phyloP scores from a whole-genome alignment of 495 filamentous ascomycete genomes.

The Lasiosphaeria hispida region DNA sequence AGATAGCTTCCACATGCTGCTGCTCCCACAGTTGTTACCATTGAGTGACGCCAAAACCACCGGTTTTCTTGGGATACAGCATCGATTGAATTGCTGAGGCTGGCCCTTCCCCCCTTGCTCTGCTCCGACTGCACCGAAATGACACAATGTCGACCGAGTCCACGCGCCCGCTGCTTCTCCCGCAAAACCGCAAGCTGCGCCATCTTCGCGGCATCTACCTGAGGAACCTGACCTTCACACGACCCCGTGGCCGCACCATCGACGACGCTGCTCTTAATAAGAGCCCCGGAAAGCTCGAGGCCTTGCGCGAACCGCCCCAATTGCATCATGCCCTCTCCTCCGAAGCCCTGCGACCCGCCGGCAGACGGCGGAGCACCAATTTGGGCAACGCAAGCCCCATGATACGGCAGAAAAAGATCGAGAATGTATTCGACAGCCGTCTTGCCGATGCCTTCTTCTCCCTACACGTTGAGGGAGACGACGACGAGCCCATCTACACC shows the following conservation, averaged over 20 bases:
- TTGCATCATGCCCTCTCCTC: slow-evolving; percentile 73
- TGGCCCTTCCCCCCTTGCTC: neutral
- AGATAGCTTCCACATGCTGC: too few species aligned
- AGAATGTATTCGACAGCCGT: slow-evolving; percentile 65
- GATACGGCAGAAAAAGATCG: slow-evolving; percentile 70
- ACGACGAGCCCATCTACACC: slow-evolving; percentile 77
- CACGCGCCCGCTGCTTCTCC: slow-evolving; percentile 45
- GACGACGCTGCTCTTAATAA: slow-evolving; percentile 83
- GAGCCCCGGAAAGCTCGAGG: slow-evolving; percentile 66
- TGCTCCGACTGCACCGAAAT: slow-evolving; percentile 16
- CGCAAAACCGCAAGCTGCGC: slow-evolving; percentile 82
- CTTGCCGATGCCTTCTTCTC: slow-evolving; percentile 92
- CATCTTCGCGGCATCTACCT: slow-evolving; percentile 85
- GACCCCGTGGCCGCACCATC: slow-evolving; percentile 67
- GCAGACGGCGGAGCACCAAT: slow-evolving; percentile 65
- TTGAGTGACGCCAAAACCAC: too few species aligned
- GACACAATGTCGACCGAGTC: slow-evolving; percentile 39
- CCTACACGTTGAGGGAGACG: slow-evolving; percentile 59
- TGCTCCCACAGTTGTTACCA: too few species aligned
- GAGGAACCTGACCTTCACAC: slow-evolving; percentile 73
- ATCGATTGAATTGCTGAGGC: too few species aligned
- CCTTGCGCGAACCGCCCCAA: slow-evolving; percentile 50
- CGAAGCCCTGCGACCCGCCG: slow-evolving; percentile 56
- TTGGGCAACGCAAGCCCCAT: slow-evolving; percentile 66
- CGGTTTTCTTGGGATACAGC: too few species aligned